Evolutionary conservation across 805 yeast genomes (phyloP).

Genomic region (Huiozyma naganishii): DNA sequence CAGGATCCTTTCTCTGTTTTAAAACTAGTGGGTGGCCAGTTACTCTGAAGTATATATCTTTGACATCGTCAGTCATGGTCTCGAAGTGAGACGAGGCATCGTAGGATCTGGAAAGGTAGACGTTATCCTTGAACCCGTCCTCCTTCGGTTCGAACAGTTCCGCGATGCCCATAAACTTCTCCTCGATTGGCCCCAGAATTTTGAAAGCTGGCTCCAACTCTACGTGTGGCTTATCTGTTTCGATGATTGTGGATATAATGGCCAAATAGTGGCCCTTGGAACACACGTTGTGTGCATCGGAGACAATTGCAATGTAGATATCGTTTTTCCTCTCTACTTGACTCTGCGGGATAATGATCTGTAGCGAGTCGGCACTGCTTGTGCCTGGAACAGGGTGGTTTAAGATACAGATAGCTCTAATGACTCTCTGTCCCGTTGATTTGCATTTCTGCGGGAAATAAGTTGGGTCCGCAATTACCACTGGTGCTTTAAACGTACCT

Average conservation of each 20-base stretch:
- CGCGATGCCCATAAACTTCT: constrained; percentile 88
- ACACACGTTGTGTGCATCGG: constrained; percentile 81
- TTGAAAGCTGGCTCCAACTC: constrained; percentile 93
- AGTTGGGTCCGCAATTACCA: constrained; percentile 95
- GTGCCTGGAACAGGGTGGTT: constrained; percentile 85
- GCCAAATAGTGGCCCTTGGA: constrained; percentile 86
- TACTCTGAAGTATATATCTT: constrained; percentile 83
- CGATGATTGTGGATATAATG: constrained; percentile 87
- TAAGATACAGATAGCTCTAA: constrained; percentile 59
- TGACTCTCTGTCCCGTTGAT: constrained; percentile 28
- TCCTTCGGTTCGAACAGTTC: constrained; percentile 79
- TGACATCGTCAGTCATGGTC: constrained; percentile 91
- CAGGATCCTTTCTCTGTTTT: constrained; percentile 51
- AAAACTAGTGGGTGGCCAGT: constrained; percentile 86
- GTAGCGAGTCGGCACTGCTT: constrained; percentile 75
- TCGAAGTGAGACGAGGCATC: constrained; percentile 95
- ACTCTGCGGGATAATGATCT: constrained; percentile 92
- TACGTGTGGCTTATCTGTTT: constrained; percentile 83
- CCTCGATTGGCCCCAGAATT: constrained; percentile 66
- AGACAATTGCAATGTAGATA: constrained; percentile 84
- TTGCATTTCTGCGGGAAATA: constrained; percentile 64
- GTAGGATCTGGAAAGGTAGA: constrained; percentile 78
- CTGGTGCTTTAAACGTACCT: constrained; percentile 83
- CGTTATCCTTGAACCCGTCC: constrained; percentile 71
- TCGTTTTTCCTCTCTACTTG: constrained; percentile 89